Base-by-base conservation (phyloP, 2,329 filamentous ascomycete genomes). In the Cercospora brassicicola region DNA sequence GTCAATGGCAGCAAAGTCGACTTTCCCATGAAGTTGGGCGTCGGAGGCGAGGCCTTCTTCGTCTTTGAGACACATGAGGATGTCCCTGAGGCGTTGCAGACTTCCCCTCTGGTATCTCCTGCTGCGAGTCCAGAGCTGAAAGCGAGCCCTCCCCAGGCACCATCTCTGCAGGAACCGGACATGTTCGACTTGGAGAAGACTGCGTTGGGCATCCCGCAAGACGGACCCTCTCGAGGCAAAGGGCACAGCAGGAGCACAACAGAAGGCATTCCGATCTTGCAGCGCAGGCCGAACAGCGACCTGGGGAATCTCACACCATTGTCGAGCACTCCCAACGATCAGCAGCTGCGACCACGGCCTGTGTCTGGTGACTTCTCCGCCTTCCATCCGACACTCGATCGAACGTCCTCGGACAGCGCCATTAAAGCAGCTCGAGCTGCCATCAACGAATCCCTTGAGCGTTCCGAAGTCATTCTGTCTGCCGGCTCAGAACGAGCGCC, bases 11-110 rank as follows among this genome's bases (percentile, higher is more conserved):
- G 87, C 69, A 96, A 95, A 81, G 93, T 97, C 79, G 86, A 95
- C 73, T 97, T 96, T 83, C 89, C 95, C 57, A 99, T 99, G 95
- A 99, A 99, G 82, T 86, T 99, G 20, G 95, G 95, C 55, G 95
- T 99, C 79, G 95, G 93, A 62, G 95, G 95, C 72, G 95, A 99
- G 83, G 95, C 95, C 28, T 99, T 99, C 82, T 99, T 99, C 80
- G 93, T 99, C 71, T 98, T 99, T 77, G 93, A 98, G 82, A 99
- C 95, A 8, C 91, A 90, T 63, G 92, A 94, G 73, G 90, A 89
- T 75, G 95, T 99, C 67, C 95, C 95, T n/a, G 91, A 92, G 79
- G 92, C 91, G 66, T 83, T 98, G 77, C 95, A 98, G 82, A 99
- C 95, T 0, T 98, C 94, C 59, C 95, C 95, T 36, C 84, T 98